Evolutionary conservation across 2,329 filamentous ascomycete genomes (phyloP).

Genomic region (Periglandula ipomoeae): DNA sequence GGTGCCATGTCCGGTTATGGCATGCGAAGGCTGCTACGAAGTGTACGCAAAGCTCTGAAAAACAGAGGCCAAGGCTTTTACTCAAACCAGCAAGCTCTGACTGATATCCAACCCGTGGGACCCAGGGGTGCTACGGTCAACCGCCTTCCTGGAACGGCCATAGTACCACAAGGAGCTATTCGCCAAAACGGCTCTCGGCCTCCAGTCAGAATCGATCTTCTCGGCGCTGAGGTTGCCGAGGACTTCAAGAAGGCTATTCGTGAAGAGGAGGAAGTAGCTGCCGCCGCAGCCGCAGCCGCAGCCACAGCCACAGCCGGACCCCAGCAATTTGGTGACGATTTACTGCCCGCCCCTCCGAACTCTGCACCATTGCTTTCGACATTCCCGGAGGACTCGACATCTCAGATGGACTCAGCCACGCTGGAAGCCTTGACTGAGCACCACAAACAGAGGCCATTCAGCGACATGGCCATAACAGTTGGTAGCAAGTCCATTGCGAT

Average conservation of each 20-base stretch:
- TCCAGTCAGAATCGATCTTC: constrained; percentile 65
- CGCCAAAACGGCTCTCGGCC: constrained; percentile 35
- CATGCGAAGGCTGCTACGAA: constrained; percentile 79
- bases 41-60: constrained; percentile 73
- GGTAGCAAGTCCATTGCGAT: constrained; percentile 91
- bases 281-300: constrained; percentile 15
- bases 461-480: constrained; percentile 54
- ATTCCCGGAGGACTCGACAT: constrained; percentile 32
- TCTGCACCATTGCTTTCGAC: constrained; percentile 18
- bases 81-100: constrained; percentile 36
- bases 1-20: constrained; percentile 61
- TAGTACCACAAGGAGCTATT: constrained; percentile 46
- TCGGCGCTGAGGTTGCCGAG: constrained; percentile 70
- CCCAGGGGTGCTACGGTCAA: constrained; percentile 47
- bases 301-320: constrained; percentile 17
- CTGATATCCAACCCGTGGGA: constrained; percentile 38
- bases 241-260: constrained; percentile 70
- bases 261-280: constrained; percentile 44
- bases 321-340: constrained; percentile 16
- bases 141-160: constrained; percentile 48
- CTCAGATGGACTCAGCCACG: constrained; percentile 30
- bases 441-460: constrained; percentile 32
- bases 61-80: constrained; percentile 39
- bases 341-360: constrained; percentile 14
- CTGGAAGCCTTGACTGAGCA: constrained; percentile 25